Evolutionary conservation across 1,284 basidiomycete species (phyloP).

Genomic region (Puccinia brachypodii): DNA sequence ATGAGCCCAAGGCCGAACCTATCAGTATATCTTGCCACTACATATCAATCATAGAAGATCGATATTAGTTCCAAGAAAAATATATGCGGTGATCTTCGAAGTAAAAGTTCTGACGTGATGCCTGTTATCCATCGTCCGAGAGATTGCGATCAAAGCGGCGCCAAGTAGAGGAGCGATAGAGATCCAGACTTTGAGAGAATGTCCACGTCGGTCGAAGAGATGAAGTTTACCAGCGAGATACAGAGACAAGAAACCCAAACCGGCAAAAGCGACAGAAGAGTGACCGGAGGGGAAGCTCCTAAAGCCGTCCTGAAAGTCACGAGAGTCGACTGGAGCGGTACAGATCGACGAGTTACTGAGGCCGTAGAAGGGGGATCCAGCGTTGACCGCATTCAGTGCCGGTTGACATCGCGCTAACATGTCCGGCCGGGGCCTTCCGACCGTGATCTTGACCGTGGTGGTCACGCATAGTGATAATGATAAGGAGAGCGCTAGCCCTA

Average conservation of each 20-base stretch:
- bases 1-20: conserved; percentile 72
- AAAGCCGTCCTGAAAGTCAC: conserved; percentile 76
- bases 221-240: conserved; percentile 90
- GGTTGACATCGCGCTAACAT: conserved; percentile 81
- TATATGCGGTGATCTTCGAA: background rate
- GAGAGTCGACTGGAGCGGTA: conserved; percentile 65
- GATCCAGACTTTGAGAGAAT: conserved; percentile 81
- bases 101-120: conserved; percentile 58
- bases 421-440: conserved; percentile 81
- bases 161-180: conserved; percentile 72
- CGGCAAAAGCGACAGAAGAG: conserved; percentile 86
- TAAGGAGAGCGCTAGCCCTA: conserved; percentile 73
- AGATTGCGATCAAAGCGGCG: conserved; percentile 79
- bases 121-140: conserved; percentile 59
- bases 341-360: conserved; percentile 76
- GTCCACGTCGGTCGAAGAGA: conserved; percentile 77
- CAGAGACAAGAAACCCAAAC: conserved; percentile 82
- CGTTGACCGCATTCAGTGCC: conserved; percentile 65
- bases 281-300: conserved; percentile 93
- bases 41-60: conserved; percentile 67
- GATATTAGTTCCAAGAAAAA: conserved; percentile 75
- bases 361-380: conserved; percentile 61
- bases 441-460: conserved; percentile 73
- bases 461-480: conserved; percentile 77
- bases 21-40: conserved; percentile 79